Evolutionary conservation across 1,139 yeast species (phyloP).

Genomic region (Keqinozyma sinolaborantium): DNA sequence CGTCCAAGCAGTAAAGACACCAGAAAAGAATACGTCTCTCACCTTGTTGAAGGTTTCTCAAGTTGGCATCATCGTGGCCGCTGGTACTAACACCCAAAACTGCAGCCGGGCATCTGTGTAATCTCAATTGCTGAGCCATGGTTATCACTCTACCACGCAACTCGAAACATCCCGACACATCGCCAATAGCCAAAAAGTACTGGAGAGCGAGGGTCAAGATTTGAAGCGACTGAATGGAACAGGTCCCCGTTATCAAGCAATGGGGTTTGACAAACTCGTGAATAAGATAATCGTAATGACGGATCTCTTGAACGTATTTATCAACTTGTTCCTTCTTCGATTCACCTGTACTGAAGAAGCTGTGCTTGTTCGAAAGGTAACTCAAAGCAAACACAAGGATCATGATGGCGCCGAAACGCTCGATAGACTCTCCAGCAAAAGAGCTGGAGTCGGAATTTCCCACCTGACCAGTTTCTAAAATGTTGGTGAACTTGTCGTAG

Average conservation of each 20-base stretch:
- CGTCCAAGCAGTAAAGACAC: slow-evolving; percentile 78
- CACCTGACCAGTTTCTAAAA: slow-evolving; percentile 27
- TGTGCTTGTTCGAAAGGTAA: slow-evolving; percentile 37
- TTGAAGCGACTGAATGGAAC: slow-evolving; percentile 70
- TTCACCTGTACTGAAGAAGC: slow-evolving; percentile 15
- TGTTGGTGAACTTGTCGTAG: slow-evolving; percentile 46
- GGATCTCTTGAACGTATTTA: slow-evolving; percentile 17
- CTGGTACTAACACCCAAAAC: slow-evolving; percentile 49
- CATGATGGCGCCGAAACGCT: slow-evolving; percentile 60
- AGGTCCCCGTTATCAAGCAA: slow-evolving; percentile 48
- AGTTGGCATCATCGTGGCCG: slow-evolving; percentile 51
- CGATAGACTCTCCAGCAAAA: slow-evolving; percentile 32
- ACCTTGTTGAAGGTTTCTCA: slow-evolving; percentile 62
- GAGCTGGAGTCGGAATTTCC: slow-evolving; percentile 8
- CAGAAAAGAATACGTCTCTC: slow-evolving; percentile 80
- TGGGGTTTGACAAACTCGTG: slow-evolving; percentile 51
- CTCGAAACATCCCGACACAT: slow-evolving; percentile 69
- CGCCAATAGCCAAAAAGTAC: slow-evolving; percentile 73
- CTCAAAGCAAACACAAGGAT: slow-evolving; percentile 59
- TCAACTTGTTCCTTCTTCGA: slow-evolving; percentile 12
- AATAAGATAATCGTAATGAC: slow-evolving; percentile 48
- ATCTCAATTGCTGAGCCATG: slow-evolving; percentile 81
- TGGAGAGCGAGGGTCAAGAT: slow-evolving; percentile 65
- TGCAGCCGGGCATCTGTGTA: slow-evolving; percentile 87
- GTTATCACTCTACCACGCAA: slow-evolving; percentile 73